Evolutionary conservation across 768 basidiomycete genomes (phyloP), one percentile per base, ranked within the genome.

Genomic region (Imleria badia): DNA sequence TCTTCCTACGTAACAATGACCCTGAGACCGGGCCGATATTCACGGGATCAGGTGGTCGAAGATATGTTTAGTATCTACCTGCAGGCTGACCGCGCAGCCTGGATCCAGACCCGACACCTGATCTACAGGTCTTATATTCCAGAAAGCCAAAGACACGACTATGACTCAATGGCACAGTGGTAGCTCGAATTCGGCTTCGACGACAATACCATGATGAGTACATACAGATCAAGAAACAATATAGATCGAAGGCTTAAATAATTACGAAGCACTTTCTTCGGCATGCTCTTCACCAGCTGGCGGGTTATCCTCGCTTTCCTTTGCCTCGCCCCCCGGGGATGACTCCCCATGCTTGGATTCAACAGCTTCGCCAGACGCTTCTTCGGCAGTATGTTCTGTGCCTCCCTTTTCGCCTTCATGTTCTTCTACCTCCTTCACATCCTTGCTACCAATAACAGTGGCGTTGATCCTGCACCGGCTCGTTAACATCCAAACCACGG

Each of bases 391-490:
- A 42, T 65, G 33, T 51, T 67, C 48, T 56, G 48, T 19, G 5
- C 45, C 54, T 17, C 69, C 67, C n/a, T 70, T 67, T 40, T 70
- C 74, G 15, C 56, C 69, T 20, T 71, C 67, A 6, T 61, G 72
- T 42, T 73, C 76, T 29, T 68, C 72, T 3, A 58, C 73, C 20
- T 73, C 75, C 55, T 73, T 75, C 3, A 76, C 75, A 42, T 76
- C 75, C 70, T 88, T 88, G 69, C 86, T 88, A 1, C 85, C 86
- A 39, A 85, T 66, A 30, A 91, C 88, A 33, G 85, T 85, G 29
- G 88, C 89, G 66, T 90, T 91, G 61, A 91, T 80, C 14, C 89
- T 91, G 55, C n/a, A 38, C 17, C 10, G 2, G 40, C 34, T 6
- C 54, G 55, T 51, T 33, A 13, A 38, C 30, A 30, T 34, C 15